phyloP scores from a whole-genome alignment of 148 eudicot species.

The Cornus suecica region DNA sequence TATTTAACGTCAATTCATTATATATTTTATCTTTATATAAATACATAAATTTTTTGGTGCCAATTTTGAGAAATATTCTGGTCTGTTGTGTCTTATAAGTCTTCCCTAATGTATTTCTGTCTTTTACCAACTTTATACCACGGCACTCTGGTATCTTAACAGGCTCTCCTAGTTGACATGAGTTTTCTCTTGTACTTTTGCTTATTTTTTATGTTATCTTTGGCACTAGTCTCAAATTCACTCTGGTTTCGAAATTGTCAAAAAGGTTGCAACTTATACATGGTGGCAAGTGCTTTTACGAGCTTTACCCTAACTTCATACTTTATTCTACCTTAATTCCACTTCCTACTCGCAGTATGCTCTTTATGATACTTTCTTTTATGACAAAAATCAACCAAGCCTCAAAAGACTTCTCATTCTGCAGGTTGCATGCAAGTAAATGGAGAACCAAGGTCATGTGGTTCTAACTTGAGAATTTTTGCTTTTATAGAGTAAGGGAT shows the following conservation, averaged over 20 bases:
- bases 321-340: no score
- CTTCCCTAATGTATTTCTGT: background rate
- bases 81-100: background rate
- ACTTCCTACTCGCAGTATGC: no score
- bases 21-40: background rate
- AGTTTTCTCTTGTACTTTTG: background rate
- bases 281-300: background rate
- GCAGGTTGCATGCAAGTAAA: background rate
- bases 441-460: background rate
- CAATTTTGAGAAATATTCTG: background rate
- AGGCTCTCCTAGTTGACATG: background rate
- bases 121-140: background rate
- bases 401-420: background rate
- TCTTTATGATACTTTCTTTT: no score
- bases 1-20: background rate
- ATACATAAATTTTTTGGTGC: background rate
- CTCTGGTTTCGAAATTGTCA: background rate
- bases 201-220: background rate
- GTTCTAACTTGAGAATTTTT: background rate
- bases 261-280: background rate
- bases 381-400: no score
- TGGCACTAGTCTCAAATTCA: background rate
- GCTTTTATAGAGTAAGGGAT: background rate
- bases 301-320: no score
- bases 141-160: background rate